Percentiles rank a stretch among this genome's conserved stretches.
Conservation (phyloP, 148 eudicot genomes). For the Camellia lanceoleosa region DNA sequence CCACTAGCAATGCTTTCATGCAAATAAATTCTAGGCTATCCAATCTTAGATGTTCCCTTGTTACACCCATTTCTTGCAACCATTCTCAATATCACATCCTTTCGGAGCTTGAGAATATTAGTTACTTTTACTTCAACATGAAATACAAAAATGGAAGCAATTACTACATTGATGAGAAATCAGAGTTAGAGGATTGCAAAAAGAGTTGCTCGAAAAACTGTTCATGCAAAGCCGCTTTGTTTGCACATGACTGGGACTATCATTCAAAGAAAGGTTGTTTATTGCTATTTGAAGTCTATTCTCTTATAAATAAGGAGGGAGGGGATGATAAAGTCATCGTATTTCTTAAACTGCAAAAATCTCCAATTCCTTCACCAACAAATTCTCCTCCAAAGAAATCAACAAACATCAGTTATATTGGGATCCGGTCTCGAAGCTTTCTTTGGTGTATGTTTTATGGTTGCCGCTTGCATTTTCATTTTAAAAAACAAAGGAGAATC, state of each 20-base stretch:
- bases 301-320: neutral
- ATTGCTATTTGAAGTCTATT: no score
- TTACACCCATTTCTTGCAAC: no score
- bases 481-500: neutral
- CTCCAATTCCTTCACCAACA: neutral
- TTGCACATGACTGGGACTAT: no score
- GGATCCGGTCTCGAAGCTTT: neutral
- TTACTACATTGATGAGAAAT: conserved; percentile 4
- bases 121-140: no score
- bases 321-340: neutral
- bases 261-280: no score
- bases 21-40: conserved; percentile 20
- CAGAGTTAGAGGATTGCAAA: conserved; percentile 26
- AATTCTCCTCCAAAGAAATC: neutral
- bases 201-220: conserved; percentile 16
- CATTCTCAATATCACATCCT: no score
- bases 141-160: neutral
- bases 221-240: no score
- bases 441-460: neutral
- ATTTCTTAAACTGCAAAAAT: neutral
- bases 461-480: neutral
- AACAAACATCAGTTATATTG: neutral
- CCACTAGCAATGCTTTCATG: conserved; percentile 7
- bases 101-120: no score
- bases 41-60: conserved; percentile 19